Conservation (phyloP, 2,329 filamentous ascomycete genomes). For the Phyllosticta citrichinensis region DNA sequence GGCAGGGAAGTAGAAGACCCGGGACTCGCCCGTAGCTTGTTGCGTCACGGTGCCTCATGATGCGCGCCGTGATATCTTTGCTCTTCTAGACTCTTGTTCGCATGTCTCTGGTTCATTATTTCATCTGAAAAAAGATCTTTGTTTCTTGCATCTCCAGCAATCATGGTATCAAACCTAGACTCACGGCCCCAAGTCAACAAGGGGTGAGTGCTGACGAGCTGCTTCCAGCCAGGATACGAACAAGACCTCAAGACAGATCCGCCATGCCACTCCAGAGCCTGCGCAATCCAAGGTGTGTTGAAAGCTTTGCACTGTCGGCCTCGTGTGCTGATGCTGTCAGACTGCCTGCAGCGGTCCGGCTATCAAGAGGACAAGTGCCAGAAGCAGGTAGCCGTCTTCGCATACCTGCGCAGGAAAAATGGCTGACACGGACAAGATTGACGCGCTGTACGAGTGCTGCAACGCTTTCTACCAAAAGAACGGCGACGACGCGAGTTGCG, state of each 20-base stretch:
- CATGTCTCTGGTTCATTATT: background rate
- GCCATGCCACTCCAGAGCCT: slow-evolving; percentile 79
- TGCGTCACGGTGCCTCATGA: slow-evolving; percentile 4
- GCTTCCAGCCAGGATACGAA: slow-evolving; percentile 29
- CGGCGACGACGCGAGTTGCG: slow-evolving; percentile 64
- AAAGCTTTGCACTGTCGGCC: background rate
- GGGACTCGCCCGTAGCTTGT: background rate
- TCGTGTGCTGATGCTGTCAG: slow-evolving; percentile 34
- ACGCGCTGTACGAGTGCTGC: slow-evolving; percentile 89
- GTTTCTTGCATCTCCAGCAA: background rate
- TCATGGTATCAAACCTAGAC: background rate
- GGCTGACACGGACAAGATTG: slow-evolving; percentile 45
- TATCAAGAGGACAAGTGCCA: slow-evolving; percentile 82
- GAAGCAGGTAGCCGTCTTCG: slow-evolving; percentile 31
- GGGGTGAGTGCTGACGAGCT: background rate
- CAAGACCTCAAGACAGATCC: slow-evolving; percentile 64
- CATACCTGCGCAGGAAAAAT: background rate
- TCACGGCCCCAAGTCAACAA: background rate
- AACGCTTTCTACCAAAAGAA: slow-evolving; percentile 73
- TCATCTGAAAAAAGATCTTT: background rate
- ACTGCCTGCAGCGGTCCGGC: slow-evolving; percentile 72
- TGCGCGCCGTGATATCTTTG: background rate
- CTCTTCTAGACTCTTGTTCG: background rate
- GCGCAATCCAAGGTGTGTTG: slow-evolving; percentile 72
- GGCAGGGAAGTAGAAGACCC: slow-evolving; percentile 4